Evolutionary conservation across 73 alveolate species (phyloP).

Genomic region (Breviolum minutum): DNA sequence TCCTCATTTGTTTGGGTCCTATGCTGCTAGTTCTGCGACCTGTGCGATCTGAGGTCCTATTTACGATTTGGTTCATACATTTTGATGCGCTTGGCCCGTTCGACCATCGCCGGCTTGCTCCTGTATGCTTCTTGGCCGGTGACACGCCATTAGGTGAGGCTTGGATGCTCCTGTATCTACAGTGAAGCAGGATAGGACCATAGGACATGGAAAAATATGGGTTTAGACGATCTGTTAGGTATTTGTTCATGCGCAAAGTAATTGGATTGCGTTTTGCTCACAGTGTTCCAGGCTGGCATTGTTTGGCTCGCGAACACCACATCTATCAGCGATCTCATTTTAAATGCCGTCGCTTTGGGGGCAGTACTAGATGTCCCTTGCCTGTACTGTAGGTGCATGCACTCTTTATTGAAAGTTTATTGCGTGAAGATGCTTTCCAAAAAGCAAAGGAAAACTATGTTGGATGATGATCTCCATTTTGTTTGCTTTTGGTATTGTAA

Average conservation of each 20-base stretch:
- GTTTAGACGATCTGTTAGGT: too few relatives aligned
- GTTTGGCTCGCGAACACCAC: conserved; percentile 81
- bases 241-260: background rate
- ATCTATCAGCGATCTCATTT: conserved; percentile 56
- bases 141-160: background rate
- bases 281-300: conserved; percentile 16
- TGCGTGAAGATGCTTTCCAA: too few relatives aligned
- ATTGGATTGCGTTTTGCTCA: background rate
- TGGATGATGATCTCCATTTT: background rate
- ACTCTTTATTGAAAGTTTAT: too few relatives aligned
- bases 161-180: background rate
- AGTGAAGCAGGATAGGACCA: too few relatives aligned
- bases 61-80: background rate
- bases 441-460: background rate
- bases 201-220: too few relatives aligned
- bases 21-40: background rate
- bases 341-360: conserved; percentile 75
- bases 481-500: background rate
- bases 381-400: background rate
- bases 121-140: conserved; percentile 4
- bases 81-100: conserved; percentile 55
- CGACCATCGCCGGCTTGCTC: conserved; percentile 51
- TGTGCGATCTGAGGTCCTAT: conserved; percentile 11
- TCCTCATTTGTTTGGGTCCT: too few relatives aligned
- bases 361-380: conserved; percentile 33